Percentiles rank a stretch among this genome's conserved stretches.
Evolutionary conservation across 352 stramenopile species (phyloP).

Genomic region (Phytopythium mirpurense): DNA sequence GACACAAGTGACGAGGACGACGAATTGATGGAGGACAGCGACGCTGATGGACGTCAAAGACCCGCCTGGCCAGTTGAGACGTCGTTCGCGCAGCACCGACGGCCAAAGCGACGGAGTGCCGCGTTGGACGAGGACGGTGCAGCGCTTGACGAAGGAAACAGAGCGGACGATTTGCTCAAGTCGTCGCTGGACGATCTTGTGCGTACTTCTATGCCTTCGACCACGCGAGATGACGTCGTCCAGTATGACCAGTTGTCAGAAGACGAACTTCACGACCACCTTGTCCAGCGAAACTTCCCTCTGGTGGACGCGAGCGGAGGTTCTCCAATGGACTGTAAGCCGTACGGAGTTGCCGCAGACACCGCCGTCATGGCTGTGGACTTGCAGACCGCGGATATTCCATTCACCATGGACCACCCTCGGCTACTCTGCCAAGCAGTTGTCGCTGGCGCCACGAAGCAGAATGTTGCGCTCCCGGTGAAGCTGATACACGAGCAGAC

Average conservation of each 20-base stretch:
- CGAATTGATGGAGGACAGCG: conserved; percentile 10
- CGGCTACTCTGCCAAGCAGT: conserved; percentile 32
- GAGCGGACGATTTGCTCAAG: background rate
- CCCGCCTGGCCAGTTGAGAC: background rate
- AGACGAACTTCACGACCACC: conserved; percentile 6
- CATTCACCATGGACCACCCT: conserved; percentile 30
- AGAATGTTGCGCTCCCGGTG: conserved; percentile 6
- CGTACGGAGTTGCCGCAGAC: background rate
- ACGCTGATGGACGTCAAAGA: background rate
- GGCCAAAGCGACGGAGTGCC: conserved; percentile 14
- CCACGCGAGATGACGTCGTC: background rate
- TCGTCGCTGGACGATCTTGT: conserved; percentile 10
- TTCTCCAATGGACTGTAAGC: background rate
- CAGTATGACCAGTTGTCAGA: conserved; percentile 10
- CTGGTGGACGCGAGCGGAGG: background rate
- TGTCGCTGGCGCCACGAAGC: conserved; percentile 3
- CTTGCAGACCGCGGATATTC: background rate
- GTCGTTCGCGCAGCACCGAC: conserved; percentile 5
- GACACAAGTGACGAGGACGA: conserved; percentile 39
- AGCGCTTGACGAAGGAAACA: background rate
- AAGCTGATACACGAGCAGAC: conserved; percentile 44
- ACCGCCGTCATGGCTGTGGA: background rate
- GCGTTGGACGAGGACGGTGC: conserved; percentile 9
- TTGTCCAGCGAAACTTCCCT: conserved; percentile 1
- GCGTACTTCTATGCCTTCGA: background rate